Percentiles rank a stretch among this genome's conserved stretches.
These are phyloP conservation scores for Metschnikowia drakensbergensis DNA, from an alignment of 805 yeast genomes.

Conservation along the genomic window DNA sequence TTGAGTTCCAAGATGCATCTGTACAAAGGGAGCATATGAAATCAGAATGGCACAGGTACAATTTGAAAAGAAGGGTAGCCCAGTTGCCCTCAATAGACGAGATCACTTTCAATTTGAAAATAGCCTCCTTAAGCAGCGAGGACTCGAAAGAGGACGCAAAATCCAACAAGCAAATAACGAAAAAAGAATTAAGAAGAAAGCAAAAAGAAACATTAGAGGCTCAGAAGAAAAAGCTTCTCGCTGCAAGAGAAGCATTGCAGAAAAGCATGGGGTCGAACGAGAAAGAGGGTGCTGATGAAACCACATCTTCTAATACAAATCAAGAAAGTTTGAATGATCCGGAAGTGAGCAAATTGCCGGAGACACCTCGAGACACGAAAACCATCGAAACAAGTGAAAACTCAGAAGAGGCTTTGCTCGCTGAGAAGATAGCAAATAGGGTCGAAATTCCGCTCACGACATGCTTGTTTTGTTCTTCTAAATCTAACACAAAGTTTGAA, in stretches of 20 bases:
- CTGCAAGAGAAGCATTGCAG: constrained; percentile 19
- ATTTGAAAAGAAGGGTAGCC: constrained; percentile 43
- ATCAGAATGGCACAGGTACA: constrained; percentile 45
- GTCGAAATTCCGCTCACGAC: constrained; percentile 47
- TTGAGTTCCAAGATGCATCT: constrained; percentile 36
- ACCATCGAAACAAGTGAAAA: constrained; percentile 14
- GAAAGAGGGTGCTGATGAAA: background rate
- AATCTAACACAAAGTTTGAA: constrained; percentile 29
- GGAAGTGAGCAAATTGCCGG: background rate
- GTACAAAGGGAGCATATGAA: constrained; percentile 43
- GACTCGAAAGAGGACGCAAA: constrained; percentile 20
- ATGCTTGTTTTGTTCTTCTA: constrained; percentile 49
- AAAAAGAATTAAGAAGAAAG: constrained; percentile 48
- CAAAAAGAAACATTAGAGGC: constrained; percentile 48
- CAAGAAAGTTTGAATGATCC: background rate
- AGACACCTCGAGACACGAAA: background rate
- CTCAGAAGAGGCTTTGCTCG: constrained; percentile 41
- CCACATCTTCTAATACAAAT: background rate
- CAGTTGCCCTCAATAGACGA: constrained; percentile 26
- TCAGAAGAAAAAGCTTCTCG: constrained; percentile 44
- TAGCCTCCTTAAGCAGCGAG: constrained; percentile 17
- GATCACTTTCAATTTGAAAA: constrained; percentile 21
- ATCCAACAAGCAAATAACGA: constrained; percentile 31
- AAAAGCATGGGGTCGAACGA: constrained; percentile 6
- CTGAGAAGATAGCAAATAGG: constrained; percentile 42